Base-by-base conservation (phyloP, 345 rosid genomes). In the Acer campestre region DNA sequence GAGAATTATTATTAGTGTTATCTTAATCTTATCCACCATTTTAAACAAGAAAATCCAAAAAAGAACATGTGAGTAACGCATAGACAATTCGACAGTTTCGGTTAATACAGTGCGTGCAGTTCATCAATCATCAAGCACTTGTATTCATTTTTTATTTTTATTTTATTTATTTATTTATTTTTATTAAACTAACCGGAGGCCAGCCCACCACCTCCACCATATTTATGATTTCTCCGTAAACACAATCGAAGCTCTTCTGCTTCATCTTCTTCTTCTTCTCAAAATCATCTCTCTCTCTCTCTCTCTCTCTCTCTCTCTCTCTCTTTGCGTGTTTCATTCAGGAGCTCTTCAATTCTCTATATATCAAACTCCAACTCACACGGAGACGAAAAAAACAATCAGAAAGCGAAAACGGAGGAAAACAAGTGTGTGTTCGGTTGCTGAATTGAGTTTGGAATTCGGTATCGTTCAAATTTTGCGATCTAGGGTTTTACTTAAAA, bases 401-500 rank as follows among this genome's bases (percentile, higher is more conserved):
- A 59, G 63, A 59, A 12, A n/a, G 25, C 40, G 13, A 46, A 46
- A 46, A 46, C 12, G 49, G 13, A 46, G 49, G 49, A 46, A 46
- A 46, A 46, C 2, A 46, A 46, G 49, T 46, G 48, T 46, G 20
- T 17, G 31, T 63, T 63, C 3, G 18, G 61, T 12, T 29, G 61
- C 31, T 74, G 61, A 59, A 59, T 59, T 58, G 62, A 58, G 62
- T 20, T 58, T 6, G 56, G 6, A 16, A 51, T 51, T 53, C 14
- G 23, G 23, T 10, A 11, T 22, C 13, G 49, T 46, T 61, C 38
- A 11, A 16, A 27, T 42, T 61, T 44, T 16, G 51, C 48, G 64
- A 63, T 78, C 82, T 74, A 70, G 79, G 78, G 80, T 82, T 88
- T 67, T 49, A 70, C 10, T 22, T 59, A 55, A 70, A 67, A 77